Conservation (phyloP, 139 green algal species). For the Mychonastes homosphaera region DNA sequence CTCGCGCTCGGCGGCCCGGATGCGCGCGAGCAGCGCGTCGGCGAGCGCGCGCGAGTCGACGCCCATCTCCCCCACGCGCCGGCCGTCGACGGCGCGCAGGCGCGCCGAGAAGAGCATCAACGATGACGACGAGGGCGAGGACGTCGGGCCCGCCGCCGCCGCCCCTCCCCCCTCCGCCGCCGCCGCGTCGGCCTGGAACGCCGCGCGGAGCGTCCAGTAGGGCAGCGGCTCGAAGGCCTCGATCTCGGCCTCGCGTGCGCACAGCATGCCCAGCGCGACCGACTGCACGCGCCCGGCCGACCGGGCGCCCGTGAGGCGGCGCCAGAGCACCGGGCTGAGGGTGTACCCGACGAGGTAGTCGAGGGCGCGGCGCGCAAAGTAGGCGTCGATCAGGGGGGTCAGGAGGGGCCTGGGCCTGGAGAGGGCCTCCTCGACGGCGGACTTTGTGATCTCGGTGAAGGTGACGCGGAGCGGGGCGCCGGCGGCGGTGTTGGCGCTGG, state of each 20-base stretch:
- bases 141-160: neutral
- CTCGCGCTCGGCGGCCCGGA: conserved; percentile 21
- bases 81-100: conserved; percentile 34
- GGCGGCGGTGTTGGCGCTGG: too few relatives aligned
- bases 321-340: conserved; percentile 85
- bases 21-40: conserved; percentile 14
- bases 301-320: conserved; percentile 61
- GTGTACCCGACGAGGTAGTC: conserved; percentile 91
- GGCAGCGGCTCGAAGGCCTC: conserved; percentile 44
- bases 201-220: conserved; percentile 54
- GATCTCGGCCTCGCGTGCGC: conserved; percentile 64
- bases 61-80: conserved; percentile 27
- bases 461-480: conserved; percentile 45
- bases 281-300: conserved; percentile 58
- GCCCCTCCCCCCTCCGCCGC: neutral
- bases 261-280: conserved; percentile 76
- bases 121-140: too few relatives aligned
- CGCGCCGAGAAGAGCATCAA: too few relatives aligned
- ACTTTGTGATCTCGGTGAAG: conserved; percentile 73
- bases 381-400: conserved; percentile 73
- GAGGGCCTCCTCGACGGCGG: conserved; percentile 64
- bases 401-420: conserved; percentile 24
- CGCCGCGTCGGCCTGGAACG: neutral
- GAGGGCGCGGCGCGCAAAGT: conserved; percentile 72
- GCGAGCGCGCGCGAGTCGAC: conserved; percentile 27